These are phyloP conservation scores for Dillenia suffruticosa DNA, from an alignment of 164 flowering plant species.

Conservation along the genomic window DNA sequence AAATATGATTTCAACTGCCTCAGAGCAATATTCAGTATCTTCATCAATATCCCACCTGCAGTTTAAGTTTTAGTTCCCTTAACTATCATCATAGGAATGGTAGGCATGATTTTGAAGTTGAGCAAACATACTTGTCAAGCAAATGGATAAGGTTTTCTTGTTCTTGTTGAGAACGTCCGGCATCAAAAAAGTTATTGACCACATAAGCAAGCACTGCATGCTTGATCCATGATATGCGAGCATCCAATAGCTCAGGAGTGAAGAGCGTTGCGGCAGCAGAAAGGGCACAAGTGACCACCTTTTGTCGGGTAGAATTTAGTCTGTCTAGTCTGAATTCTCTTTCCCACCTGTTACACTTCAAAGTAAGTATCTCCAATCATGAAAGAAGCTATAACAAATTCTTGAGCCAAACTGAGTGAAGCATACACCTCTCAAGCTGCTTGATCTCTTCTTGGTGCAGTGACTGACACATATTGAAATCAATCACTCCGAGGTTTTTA, in stretches of 20 bases:
- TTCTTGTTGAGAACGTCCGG: conserved; percentile 36
- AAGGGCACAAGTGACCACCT: conserved; percentile 5
- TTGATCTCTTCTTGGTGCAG: conserved; percentile 21
- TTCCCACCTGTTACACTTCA: conserved; percentile 1
- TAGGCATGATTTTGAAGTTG: neutral
- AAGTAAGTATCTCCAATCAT: too few relatives aligned
- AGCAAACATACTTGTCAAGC: conserved; percentile 22
- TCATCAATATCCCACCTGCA: conserved; percentile 28
- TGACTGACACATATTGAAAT: conserved; percentile 25
- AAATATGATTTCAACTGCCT: conserved; percentile 32
- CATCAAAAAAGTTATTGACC: conserved; percentile 34
- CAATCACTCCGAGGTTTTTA: conserved; percentile 21
- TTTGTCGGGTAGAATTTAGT: conserved; percentile 3
- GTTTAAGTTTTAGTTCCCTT: neutral
- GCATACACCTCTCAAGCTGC: conserved; percentile 19
- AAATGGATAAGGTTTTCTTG: conserved; percentile 22
- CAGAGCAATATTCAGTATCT: conserved; percentile 19
- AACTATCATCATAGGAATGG: neutral
- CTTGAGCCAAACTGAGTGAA: neutral
- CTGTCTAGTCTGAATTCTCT: conserved; percentile 1
- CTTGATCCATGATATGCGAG: conserved; percentile 33
- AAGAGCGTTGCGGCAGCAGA: conserved; percentile 29
- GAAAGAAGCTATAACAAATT: too few relatives aligned
- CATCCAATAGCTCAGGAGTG: conserved; percentile 25
- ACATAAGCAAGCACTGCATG: conserved; percentile 32